Conservation (phyloP, 495 filamentous ascomycete genomes). For the Corynascus novoguineensis region DNA sequence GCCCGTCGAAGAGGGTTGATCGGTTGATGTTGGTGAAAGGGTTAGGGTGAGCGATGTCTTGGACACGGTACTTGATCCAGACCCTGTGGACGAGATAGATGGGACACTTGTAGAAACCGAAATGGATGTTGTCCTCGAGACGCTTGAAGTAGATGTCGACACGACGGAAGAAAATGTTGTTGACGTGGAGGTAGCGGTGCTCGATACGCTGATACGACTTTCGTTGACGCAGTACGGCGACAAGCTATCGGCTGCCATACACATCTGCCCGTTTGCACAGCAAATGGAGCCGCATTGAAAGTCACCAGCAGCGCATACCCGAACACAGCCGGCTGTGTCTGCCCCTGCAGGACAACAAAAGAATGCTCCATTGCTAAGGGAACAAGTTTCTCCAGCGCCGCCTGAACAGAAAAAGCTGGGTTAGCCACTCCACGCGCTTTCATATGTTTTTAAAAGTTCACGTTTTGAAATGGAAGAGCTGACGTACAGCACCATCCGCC, state of each 20-base stretch:
- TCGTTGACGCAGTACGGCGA: slow-evolving; percentile 15
- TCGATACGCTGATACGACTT: not conserved
- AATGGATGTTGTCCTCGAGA: not conserved
- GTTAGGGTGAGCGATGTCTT: not conserved
- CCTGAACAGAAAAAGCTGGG: not conserved
- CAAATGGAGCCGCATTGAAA: slow-evolving; percentile 25
- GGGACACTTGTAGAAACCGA: not conserved
- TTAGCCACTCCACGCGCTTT: not conserved
- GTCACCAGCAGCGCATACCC: slow-evolving; percentile 23
- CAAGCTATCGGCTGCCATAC: slow-evolving; percentile 11
- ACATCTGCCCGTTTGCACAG: slow-evolving; percentile 21
- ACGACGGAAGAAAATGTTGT: not conserved
- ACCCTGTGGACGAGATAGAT: not conserved
- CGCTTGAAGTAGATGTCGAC: not conserved
- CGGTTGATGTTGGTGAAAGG: not conserved
- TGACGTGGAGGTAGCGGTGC: not conserved
- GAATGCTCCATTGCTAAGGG: slow-evolving; percentile 16
- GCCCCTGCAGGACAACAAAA: slow-evolving; percentile 19
- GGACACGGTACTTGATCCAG: not conserved
- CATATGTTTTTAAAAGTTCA: too few species aligned
- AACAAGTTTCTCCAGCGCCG: slow-evolving; percentile 17
- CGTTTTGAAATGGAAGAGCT: not conserved
- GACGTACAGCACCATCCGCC: slow-evolving; percentile 25
- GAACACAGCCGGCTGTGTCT: slow-evolving; percentile 8
- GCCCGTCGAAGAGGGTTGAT: not conserved